Conservation (phyloP, 2,329 filamentous ascomycete genomes). For the Ascochyta clinopodiicola region DNA sequence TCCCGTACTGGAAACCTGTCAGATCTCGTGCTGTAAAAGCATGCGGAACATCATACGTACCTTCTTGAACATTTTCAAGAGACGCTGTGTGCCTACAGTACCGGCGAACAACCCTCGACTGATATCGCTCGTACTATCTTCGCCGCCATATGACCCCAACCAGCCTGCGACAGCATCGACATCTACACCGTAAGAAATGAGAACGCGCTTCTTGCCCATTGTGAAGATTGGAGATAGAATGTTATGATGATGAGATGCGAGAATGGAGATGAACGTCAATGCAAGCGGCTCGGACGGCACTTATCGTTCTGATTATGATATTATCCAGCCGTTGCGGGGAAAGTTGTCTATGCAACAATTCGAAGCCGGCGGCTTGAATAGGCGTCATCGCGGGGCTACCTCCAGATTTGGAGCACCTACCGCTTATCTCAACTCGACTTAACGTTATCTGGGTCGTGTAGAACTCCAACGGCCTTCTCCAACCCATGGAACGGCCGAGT, state of each 20-base stretch:
- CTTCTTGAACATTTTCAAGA: conserved; percentile 74
- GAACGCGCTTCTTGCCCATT: conserved; percentile 60
- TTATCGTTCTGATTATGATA: conserved; percentile 9
- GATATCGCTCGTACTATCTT: conserved; percentile 75
- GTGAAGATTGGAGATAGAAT: neutral
- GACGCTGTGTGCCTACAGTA: conserved; percentile 69
- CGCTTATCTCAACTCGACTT: conserved; percentile 2
- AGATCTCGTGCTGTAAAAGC: neutral
- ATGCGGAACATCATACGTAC: neutral
- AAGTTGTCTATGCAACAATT: conserved; percentile 8
- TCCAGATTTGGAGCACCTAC: neutral
- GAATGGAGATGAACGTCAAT: neutral
- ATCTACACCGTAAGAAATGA: conserved; percentile 72
- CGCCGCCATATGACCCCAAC: conserved; percentile 75
- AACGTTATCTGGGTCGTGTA: neutral
- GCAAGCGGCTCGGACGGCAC: neutral
- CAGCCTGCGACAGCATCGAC: conserved; percentile 73
- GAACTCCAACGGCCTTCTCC: conserved; percentile 3
- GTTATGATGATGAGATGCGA: neutral
- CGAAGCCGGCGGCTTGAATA: conserved; percentile 11
- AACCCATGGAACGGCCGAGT: neutral
- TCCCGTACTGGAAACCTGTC: conserved; percentile 58
- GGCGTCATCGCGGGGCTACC: conserved; percentile 7
- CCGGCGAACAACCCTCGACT: conserved; percentile 73
- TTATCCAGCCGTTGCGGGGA: conserved; percentile 20